Base-by-base conservation (phyloP, 2,329 filamentous ascomycete genomes). In the Pestalotiopsis sp. region DNA sequence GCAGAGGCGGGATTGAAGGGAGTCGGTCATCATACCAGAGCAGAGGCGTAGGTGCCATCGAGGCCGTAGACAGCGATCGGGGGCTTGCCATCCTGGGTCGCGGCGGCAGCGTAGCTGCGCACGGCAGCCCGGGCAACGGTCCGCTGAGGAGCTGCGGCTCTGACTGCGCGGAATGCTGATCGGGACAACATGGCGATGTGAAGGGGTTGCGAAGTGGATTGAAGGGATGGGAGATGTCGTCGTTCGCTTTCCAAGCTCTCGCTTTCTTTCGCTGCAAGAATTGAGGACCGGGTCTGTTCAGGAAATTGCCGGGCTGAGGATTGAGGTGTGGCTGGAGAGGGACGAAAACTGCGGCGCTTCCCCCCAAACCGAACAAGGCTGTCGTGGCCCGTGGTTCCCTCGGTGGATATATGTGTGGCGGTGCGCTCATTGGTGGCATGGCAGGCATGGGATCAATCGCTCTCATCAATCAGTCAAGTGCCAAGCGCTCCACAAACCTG, bases 11-110 rank as follows among this genome's bases (percentile, higher is more conserved):
- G n/a, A 35, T 39, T 39, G 67, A 68, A 55, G 68, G 81, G 60
- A 9, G 30, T 35, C 30, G 30, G 68, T 35, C 9, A 24, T 70
- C 93, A 82, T 95, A 99, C 96, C 91, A 99, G 88, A 86, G 96
- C 96, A 85, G 92, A 94, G 81, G 96, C 96, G 86, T 99, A 99
- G 81, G 95, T 98, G 83, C 96, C 96, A 84, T 98, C 96, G 79
- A 99, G 86, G 76, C 96, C 96, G 84, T 94, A 99, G 79, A 99
- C 89, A 77, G 94, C 89, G 80, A 98, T 87, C 75, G 96, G 96
- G 77, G 95, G 90, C 87, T 93, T 94, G 81, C 89, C 83, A 70
- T 91, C 89, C 80, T 89, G 84, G 77, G 86, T 81, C 75, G 89
- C 81, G 77, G 88, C 82, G 70, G 87, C 84, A 78, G 94, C 94